phyloP scores from a whole-genome alignment of 2,329 filamentous ascomycete genomes.

The Talaromyces sp. region DNA sequence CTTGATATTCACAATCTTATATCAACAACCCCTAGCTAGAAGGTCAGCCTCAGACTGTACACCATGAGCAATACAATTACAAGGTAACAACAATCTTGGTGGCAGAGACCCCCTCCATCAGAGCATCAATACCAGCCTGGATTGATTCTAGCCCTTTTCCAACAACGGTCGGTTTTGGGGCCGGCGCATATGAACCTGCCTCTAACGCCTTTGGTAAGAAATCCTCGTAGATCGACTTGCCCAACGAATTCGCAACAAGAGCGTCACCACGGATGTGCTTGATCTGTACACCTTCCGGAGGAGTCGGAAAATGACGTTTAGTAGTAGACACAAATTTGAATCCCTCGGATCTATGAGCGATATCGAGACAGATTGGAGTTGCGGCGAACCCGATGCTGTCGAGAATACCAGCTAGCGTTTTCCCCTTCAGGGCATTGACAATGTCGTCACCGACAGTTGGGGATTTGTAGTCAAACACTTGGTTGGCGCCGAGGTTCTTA shows the following conservation, averaged over 20 bases:
- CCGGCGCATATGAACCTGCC: conserved; percentile 32
- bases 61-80: neutral
- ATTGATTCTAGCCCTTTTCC: conserved; percentile 41
- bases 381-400: conserved; percentile 1
- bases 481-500: conserved; percentile 1
- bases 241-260: conserved; percentile 1
- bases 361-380: neutral
- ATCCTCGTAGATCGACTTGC: conserved; percentile 22
- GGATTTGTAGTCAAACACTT: conserved; percentile 30
- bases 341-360: neutral
- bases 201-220: conserved; percentile 37
- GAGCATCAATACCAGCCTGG: conserved; percentile 38
- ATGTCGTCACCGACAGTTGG: conserved; percentile 8
- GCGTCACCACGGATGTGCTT: neutral
- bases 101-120: conserved; percentile 39
- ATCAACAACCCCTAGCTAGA: too few relatives aligned
- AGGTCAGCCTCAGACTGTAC: too few relatives aligned
- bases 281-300: neutral
- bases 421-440: neutral
- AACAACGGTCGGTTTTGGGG: conserved; percentile 37
- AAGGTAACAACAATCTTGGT: conserved; percentile 40
- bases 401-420: neutral
- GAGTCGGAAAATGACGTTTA: neutral
- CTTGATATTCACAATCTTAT: neutral
- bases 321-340: neutral